Evolutionary conservation across 495 filamentous ascomycete genomes (phyloP), one percentile per base, ranked within the genome.

Genomic region (Haplographium delicatum): DNA sequence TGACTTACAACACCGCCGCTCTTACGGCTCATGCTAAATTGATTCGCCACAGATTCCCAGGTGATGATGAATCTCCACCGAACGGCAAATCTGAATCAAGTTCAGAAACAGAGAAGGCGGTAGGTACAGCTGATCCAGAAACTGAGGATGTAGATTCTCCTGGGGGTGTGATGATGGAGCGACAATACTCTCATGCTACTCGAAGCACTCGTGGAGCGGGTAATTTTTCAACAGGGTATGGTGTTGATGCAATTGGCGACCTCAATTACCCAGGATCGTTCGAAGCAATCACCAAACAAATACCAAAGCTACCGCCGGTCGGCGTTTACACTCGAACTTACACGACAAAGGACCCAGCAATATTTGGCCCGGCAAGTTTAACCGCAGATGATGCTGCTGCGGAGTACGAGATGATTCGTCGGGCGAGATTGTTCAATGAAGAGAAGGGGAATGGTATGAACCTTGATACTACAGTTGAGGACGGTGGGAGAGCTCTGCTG

Each of bases 121-220:
- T 78, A 37, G 72, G 72, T 9, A 68, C 65, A 5, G 72, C 74
- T 15, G 69, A 76, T 19, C 65, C 71, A 5, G 68, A 73, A 15
- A 62, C 60, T 8, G 58, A 64, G 20, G 70, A 73, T 34, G 59
- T 62, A 16, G 72, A 75, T n/a, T 50, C 47, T 20, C 66, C 78
- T 0, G 72, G 74, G 7, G 83, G 83, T 0, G 72, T 76, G 1
- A 73, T 73, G 52, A 89, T 89, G 85, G 83, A 85, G 43, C 75
- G 85, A 4, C 82, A 84, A 15, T 78, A 78, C 24, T 86, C 83
- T 31, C 85, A 89, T 55, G 79, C 81, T 13, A 90, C 86, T 9
- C 80, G 86, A 10, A 88, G 84, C 42, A 87, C 81, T 3, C 76
- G 83, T 26, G 75, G 72, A 10, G 69, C 68, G 18, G 81, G 72